Evolutionary conservation across 1,139 yeast species (phyloP).

Genomic region (Protomyces pachydermus): DNA sequence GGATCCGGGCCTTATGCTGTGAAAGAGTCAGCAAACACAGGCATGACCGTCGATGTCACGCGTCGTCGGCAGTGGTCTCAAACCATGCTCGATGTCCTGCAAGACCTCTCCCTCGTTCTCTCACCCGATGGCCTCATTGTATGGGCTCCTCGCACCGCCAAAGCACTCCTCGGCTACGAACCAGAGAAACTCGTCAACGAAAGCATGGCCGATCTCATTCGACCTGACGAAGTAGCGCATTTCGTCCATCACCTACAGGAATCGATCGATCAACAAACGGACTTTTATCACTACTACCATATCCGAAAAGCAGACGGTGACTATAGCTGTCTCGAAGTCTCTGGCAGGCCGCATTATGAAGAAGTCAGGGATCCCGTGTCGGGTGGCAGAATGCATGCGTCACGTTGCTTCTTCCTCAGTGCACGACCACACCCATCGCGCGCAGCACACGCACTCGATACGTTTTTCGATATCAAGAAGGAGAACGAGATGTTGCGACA

Average conservation of each 20-base stretch:
- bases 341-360: constrained; percentile 30
- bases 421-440: constrained; percentile 30
- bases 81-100: constrained; percentile 11
- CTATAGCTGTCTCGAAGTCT: constrained; percentile 26
- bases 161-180: constrained; percentile 31
- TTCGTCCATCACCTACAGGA: constrained; percentile 31
- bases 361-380: constrained; percentile 4
- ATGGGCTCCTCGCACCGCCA: constrained; percentile 33
- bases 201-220: constrained; percentile 33
- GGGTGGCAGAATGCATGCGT: constrained; percentile 13
- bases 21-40: not conserved
- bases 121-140: constrained; percentile 33
- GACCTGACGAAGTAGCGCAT: constrained; percentile 35
- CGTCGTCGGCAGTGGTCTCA: constrained; percentile 3
- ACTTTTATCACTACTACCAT: constrained; percentile 20
- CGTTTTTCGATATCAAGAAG: constrained; percentile 32
- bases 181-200: constrained; percentile 31
- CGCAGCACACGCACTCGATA: constrained; percentile 28
- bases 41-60: not conserved
- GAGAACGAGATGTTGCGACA: constrained; percentile 30
- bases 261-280: not conserved
- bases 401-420: constrained; percentile 31
- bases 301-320: constrained; percentile 23
- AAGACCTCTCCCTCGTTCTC: constrained; percentile 31
- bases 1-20: not conserved